Percentiles rank a stretch among this genome's conserved stretches.
Evolutionary conservation across 306 rosid species (phyloP).

Genomic region (Nissolia schottii): DNA sequence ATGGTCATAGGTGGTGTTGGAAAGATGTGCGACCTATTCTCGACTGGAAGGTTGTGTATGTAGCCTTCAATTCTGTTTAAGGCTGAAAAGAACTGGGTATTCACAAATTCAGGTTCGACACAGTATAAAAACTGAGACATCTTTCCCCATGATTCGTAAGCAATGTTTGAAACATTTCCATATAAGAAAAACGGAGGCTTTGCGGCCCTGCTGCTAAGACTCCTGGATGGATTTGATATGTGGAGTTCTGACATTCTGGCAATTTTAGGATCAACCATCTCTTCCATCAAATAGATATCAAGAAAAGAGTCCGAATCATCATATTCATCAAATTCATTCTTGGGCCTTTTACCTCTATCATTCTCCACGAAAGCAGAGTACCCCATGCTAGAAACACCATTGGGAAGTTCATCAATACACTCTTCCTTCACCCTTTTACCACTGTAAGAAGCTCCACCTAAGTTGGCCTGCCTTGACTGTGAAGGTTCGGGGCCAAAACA

Average conservation of each 20-base stretch:
- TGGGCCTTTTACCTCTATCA: constrained; percentile 56
- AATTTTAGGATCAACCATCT: constrained; percentile 39
- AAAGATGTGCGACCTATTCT: constrained; percentile 56
- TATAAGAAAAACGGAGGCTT: constrained; percentile 80
- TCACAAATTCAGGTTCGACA: constrained; percentile 72
- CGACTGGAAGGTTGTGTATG: constrained; percentile 83
- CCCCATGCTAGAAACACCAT: constrained; percentile 18
- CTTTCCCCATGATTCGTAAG: constrained; percentile 67
- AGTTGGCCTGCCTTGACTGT: constrained; percentile 30
- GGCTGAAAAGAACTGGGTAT: constrained; percentile 65
- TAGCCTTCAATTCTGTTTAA: constrained; percentile 79
- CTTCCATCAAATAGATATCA: constrained; percentile 53
- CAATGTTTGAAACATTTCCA: constrained; percentile 50
- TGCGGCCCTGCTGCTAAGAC: constrained; percentile 37
- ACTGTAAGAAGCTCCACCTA: constrained; percentile 27
- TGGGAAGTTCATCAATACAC: constrained; percentile 28
- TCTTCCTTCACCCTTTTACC: constrained; percentile 66
- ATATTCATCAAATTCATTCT: constrained; percentile 45
- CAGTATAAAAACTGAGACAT: constrained; percentile 69
- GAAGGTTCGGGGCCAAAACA: constrained; percentile 31
- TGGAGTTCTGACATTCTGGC: constrained; percentile 29
- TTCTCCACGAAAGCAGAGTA: constrained; percentile 18
- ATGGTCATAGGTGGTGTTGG: constrained; percentile 70
- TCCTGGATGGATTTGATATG: constrained; percentile 40
- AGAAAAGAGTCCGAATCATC: constrained; percentile 34